A percentile compares a stretch with the other conserved stretches of the same genome.
Conservation (phyloP, 495 filamentous ascomycete species). For the Hyaloscypha bicolor region DNA sequence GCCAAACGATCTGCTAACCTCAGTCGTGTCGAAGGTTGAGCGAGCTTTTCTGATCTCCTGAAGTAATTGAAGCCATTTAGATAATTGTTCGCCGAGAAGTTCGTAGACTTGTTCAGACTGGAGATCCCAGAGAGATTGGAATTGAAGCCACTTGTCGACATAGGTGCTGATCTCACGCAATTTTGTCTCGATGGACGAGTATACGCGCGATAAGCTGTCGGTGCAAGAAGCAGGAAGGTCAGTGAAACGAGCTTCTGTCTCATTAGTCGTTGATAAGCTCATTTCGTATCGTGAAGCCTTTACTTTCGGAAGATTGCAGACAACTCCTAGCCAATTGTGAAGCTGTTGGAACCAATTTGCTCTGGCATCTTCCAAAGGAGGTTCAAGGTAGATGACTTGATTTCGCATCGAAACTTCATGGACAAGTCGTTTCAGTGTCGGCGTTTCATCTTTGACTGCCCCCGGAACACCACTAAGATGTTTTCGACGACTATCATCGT, state of each 20-base stretch:
- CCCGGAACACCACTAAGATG: conserved; percentile 43
- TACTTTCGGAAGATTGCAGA: conserved; percentile 89
- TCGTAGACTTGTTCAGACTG: conserved; percentile 94
- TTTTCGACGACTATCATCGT: conserved; percentile 43
- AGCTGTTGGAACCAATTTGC: conserved; percentile 94
- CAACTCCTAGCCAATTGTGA: conserved; percentile 87
- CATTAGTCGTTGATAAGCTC: conserved; percentile 65
- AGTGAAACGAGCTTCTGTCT: conserved; percentile 76
- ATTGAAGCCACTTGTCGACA: conserved; percentile 96
- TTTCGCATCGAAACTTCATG: conserved; percentile 97
- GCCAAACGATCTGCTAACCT: conserved; percentile 86
- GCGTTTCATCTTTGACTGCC: conserved; percentile 40
- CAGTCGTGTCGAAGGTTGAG: conserved; percentile 93
- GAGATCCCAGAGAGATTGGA: conserved; percentile 97
- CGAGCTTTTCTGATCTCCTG: conserved; percentile 93
- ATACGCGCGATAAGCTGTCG: conserved; percentile 73
- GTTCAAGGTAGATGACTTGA: conserved; percentile 93
- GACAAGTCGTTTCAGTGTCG: conserved; percentile 66
- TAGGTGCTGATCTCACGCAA: conserved; percentile 75
- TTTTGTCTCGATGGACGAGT: conserved; percentile 77
- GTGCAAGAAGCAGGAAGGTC: conserved; percentile 83
- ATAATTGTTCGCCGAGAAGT: conserved; percentile 84
- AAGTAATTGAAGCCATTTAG: conserved; percentile 89
- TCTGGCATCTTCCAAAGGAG: conserved; percentile 86
- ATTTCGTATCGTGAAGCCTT: conserved; percentile 95